Evolutionary conservation across 306 rosid genomes (phyloP), one percentile per base, ranked within the genome.

Genomic region (Prunus armeniaca): DNA sequence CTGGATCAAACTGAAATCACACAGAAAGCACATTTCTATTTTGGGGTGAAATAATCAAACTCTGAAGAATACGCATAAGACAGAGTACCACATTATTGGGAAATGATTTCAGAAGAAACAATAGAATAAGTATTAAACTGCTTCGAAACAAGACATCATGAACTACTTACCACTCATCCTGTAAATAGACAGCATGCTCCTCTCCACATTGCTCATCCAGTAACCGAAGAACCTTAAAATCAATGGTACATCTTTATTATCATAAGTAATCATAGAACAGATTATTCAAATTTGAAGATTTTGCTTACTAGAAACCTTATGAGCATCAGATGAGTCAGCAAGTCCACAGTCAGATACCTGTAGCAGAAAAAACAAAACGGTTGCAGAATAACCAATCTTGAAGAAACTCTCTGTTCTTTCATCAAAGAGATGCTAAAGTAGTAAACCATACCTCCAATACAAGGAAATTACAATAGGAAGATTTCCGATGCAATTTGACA

Each of bases 211-310:
- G 83, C 86, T 94, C 98, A 78, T 90, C 84, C 77, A 92, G 85
- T 84, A 94, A 76, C 46, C 96, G 95, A 71, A 94, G 97, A 86
- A 92, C 92, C 98, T 94, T 82, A 71, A 83, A 81, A 84, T 69
- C 69, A 83, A 46, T 76, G 13, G 58, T 19, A 43, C 73, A 81
- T 71, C 55, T 79, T 72, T 71, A 79, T 57, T 71, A 72, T 57
- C 79, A 49, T 61, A 15, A 45, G 14, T 77, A 70, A 81, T 66
- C 50, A 47, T 55, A n/a, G 79, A 64, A 70, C 22, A 15, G 25
- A 73, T 54, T 62, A 74, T 49, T 49, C 65, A 75, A 69, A 46
- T 73, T 61, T 52, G 69, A 54, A 65, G 67, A 73, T 46, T 46
- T 75, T 60, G 81, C 71, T 73, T 46, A 79, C 67, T 85, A 79